Percentiles rank a stretch among this genome's conserved stretches.
Evolutionary conservation across 352 stramenopile species (phyloP).

Genomic region (Pythium apleroticum): DNA sequence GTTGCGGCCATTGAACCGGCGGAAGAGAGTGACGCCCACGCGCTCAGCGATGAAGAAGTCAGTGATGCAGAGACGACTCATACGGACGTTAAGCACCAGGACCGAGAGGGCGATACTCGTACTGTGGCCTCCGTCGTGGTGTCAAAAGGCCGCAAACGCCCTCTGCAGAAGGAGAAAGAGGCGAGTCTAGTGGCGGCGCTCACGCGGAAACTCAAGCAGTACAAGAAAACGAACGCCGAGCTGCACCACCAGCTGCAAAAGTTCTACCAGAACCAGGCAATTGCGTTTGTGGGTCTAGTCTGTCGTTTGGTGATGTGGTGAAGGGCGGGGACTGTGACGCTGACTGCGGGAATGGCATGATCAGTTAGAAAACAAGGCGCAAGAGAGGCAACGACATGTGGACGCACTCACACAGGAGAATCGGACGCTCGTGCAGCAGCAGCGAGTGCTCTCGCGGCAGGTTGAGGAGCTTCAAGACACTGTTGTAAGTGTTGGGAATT

Average conservation of each 20-base stretch:
- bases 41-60: not conserved
- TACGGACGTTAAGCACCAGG: not conserved
- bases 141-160: slow-evolving; percentile 10
- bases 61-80: not conserved
- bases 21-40: not conserved
- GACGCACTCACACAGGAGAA: slow-evolving; percentile 66
- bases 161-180: slow-evolving; percentile 5
- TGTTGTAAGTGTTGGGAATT: slow-evolving; percentile 45
- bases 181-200: slow-evolving; percentile 23
- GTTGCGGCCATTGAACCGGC: too few species aligned
- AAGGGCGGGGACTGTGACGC: not conserved
- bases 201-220: slow-evolving; percentile 40
- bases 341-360: slow-evolving; percentile 3
- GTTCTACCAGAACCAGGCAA: slow-evolving; percentile 48
- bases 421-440: slow-evolving; percentile 49
- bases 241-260: slow-evolving; percentile 47
- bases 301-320: too few species aligned
- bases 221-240: slow-evolving; percentile 47
- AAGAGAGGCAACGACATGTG: slow-evolving; percentile 64
- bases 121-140: not conserved
- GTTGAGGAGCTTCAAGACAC: slow-evolving; percentile 63
- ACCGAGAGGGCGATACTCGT: not conserved
- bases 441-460: slow-evolving; percentile 49
- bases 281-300: slow-evolving; percentile 43
- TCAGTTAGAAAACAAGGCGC: slow-evolving; percentile 64